Evolutionary conservation across 768 basidiomycete genomes (phyloP).

Genomic region (Psilocybe azurescens): DNA sequence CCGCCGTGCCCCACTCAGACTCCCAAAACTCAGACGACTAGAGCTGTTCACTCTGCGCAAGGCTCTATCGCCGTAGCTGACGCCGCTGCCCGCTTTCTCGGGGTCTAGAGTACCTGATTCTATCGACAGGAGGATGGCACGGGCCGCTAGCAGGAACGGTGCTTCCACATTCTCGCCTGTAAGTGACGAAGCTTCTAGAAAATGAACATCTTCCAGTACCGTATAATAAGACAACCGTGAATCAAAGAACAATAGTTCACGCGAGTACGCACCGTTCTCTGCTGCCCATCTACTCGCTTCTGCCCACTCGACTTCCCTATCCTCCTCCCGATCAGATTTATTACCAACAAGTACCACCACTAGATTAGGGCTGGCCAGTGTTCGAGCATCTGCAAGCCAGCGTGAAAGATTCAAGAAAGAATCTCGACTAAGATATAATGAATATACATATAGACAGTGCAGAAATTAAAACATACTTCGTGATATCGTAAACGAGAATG

Average conservation of each 20-base stretch:
- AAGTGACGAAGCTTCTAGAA: conserved; percentile 91
- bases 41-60: conserved; percentile 89
- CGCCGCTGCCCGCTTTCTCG: conserved; percentile 93
- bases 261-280: conserved; percentile 74
- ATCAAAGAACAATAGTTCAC: conserved; percentile 10
- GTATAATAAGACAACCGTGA: conserved; percentile 8
- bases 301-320: conserved; percentile 93
- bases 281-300: conserved; percentile 97
- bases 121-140: conserved; percentile 87
- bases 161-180: conserved; percentile 94
- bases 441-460: conserved; percentile 4
- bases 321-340: conserved; percentile 94
- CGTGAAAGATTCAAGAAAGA: conserved; percentile 84
- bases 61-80: conserved; percentile 95
- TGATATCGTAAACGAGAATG: conserved; percentile 93
- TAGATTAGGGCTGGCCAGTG: conserved; percentile 90
- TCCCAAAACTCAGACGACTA: conserved; percentile 88
- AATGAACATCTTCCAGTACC: conserved; percentile 74
- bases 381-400: conserved; percentile 94
- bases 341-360: conserved; percentile 93
- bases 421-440: conserved; percentile 64
- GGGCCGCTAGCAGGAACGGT: conserved; percentile 87
- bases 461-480: conserved; percentile 56
- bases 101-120: conserved; percentile 92
- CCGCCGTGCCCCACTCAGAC: conserved; percentile 70